phyloP scores from a whole-genome alignment of 192 early-diverging fungal species.

The Coemansia sp. region DNA sequence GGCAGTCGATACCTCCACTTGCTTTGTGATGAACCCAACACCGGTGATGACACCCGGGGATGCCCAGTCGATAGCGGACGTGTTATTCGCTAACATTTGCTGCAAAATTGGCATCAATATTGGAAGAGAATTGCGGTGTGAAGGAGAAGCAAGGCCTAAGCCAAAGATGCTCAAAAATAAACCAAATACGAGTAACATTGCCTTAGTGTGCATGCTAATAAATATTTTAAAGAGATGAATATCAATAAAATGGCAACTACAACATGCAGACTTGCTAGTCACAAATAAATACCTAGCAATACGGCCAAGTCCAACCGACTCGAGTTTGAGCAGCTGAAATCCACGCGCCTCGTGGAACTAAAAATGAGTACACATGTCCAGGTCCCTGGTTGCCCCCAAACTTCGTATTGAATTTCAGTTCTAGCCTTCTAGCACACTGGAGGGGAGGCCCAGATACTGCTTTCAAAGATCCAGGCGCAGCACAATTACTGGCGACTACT shows the following conservation, averaged over 20 bases:
- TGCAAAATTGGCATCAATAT: not conserved
- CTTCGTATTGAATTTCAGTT: not conserved
- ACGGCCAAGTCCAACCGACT: not conserved
- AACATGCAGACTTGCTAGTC: not conserved
- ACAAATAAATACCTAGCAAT: too few relatives aligned
- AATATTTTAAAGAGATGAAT: not conserved
- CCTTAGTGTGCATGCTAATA: not conserved
- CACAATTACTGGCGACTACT: conserved; percentile 8
- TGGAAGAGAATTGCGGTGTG: not conserved
- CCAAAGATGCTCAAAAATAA: not conserved
- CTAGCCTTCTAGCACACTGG: not conserved
- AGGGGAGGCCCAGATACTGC: conserved; percentile 5
- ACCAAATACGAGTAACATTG: not conserved
- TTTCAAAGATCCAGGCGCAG: not conserved
- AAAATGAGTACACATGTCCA: not conserved
- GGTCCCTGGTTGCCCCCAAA: not conserved
- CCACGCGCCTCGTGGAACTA: not conserved
- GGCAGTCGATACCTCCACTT: not conserved
- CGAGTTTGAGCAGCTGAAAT: not conserved
- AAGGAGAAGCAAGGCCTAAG: not conserved
- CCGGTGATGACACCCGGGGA: not conserved
- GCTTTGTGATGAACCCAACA: not conserved
- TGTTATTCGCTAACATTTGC: not conserved
- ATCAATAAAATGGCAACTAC: not conserved
- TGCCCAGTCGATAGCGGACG: not conserved